Evolutionary conservation across 108 stramenopile species (phyloP).

Genomic region (Nitzschia inconspicua): DNA sequence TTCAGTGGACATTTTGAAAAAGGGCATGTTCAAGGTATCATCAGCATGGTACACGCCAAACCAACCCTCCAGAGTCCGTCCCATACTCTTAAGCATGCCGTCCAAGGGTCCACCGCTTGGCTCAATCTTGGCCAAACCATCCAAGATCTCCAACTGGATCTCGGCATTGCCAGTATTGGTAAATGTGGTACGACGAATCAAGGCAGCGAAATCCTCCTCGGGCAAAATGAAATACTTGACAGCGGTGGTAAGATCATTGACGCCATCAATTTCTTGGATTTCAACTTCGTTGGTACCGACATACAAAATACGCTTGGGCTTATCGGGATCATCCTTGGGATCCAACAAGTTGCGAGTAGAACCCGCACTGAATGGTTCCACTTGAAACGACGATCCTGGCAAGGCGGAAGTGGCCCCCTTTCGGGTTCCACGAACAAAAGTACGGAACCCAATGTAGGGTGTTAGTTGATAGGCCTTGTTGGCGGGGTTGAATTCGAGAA

Average conservation of each 20-base stretch:
- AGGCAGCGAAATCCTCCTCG: slow-evolving; percentile 82
- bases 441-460: slow-evolving; percentile 90
- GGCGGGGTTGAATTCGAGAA: slow-evolving; percentile 91
- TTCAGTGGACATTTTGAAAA: slow-evolving; percentile 89
- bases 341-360: slow-evolving; percentile 56
- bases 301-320: slow-evolving; percentile 84
- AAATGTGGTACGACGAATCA: slow-evolving; percentile 85
- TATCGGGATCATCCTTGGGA: slow-evolving; percentile 40
- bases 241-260: slow-evolving; percentile 65
- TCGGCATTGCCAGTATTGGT: slow-evolving; percentile 68
- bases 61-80: slow-evolving; percentile 96
- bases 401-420: slow-evolving; percentile 13
- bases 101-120: slow-evolving; percentile 81
- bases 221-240: slow-evolving; percentile 88
- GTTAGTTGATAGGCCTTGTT: slow-evolving; percentile 95
- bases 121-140: slow-evolving; percentile 89
- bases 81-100: slow-evolving; percentile 86
- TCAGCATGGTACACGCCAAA: slow-evolving; percentile 92
- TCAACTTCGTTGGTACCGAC: slow-evolving; percentile 93
- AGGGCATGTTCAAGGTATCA: slow-evolving; percentile 79
- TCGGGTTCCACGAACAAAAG: slow-evolving; percentile 82
- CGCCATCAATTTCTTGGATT: slow-evolving; percentile 77
- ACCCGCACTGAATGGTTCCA: slow-evolving; percentile 72
- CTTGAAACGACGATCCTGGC: slow-evolving; percentile 43
- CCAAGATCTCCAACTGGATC: slow-evolving; percentile 74